Conservation (phyloP, 2,329 filamentous ascomycete species). For the Metarhizium anisopliae region DNA sequence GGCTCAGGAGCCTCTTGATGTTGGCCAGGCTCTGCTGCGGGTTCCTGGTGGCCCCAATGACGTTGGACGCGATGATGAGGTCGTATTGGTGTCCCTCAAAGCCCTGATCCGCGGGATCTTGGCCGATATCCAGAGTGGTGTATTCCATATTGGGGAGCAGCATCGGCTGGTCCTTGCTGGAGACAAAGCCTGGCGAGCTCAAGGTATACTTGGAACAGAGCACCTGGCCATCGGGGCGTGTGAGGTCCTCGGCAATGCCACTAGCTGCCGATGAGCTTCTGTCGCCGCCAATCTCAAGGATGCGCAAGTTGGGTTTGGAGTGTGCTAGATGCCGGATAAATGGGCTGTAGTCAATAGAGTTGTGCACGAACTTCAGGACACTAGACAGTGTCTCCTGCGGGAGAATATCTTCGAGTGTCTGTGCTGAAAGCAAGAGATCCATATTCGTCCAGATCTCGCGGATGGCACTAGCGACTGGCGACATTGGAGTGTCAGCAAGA, state of each 20-base stretch:
- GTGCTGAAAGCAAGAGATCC: too few species aligned
- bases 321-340: neutral
- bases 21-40: neutral
- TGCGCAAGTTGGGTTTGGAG: neutral
- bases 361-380: too few species aligned
- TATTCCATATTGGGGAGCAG: conserved; percentile 5
- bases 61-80: conserved; percentile 6
- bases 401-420: too few species aligned
- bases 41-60: conserved; percentile 5
- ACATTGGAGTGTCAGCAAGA: too few species aligned
- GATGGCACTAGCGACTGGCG: too few species aligned
- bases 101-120: conserved; percentile 4
- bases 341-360: neutral
- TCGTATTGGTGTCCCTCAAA: conserved; percentile 5
- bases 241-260: neutral
- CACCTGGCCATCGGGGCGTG: neutral
- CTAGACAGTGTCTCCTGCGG: too few species aligned
- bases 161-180: too few species aligned
- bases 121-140: conserved; percentile 16
- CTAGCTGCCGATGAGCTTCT: neutral
- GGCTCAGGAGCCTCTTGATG: neutral
- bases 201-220: neutral
- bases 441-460: too few species aligned
- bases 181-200: neutral
- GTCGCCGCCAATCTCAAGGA: neutral